These are phyloP conservation scores for Theobroma cacao DNA, from an alignment of 345 rosid species.

Conservation along the genomic window DNA sequence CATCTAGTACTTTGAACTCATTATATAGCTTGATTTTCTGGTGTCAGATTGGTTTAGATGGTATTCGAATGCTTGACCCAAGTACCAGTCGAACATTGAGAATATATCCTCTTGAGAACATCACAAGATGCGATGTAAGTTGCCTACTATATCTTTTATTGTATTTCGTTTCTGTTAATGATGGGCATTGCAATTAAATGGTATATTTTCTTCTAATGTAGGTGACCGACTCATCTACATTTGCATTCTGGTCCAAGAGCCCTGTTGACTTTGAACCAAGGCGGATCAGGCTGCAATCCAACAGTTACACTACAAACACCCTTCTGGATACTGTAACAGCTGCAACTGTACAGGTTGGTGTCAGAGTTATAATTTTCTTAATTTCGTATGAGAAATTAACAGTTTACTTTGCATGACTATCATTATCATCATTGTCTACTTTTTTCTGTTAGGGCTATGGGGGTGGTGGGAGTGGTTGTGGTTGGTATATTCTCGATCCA, in stretches of 20 bases:
- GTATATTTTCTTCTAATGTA: constrained; percentile 19
- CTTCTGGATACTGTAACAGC: constrained; percentile 94
- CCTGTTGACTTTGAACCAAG: constrained; percentile 88
- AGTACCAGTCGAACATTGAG: constrained; percentile 75
- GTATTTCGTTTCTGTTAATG: background rate
- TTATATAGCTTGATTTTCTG: background rate
- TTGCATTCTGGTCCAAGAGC: constrained; percentile 98
- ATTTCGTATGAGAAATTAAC: background rate
- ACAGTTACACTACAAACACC: constrained; percentile 79
- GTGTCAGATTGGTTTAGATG: constrained; percentile 94
- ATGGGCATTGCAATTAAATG: background rate
- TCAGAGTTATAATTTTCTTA: background rate
- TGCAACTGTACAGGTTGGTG: constrained; percentile 89
- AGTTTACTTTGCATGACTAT: background rate
- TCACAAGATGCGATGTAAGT: constrained; percentile 94
- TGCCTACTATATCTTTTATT: background rate
- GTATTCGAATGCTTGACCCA: constrained; percentile 96
- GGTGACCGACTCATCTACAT: constrained; percentile 76
- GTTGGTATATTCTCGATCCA: background rate
- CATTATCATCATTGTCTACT: background rate
- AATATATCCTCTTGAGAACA: constrained; percentile 91
- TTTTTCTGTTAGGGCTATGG: too few relatives aligned
- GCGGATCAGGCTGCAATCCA: constrained; percentile 93
- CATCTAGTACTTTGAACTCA: background rate
- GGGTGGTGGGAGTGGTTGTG: too few relatives aligned